Percentiles rank a stretch among this genome's conserved stretches.
These are phyloP conservation scores for Podospora pseudocomata DNA, from an alignment of 495 filamentous ascomycete genomes.

Conservation along the genomic window DNA sequence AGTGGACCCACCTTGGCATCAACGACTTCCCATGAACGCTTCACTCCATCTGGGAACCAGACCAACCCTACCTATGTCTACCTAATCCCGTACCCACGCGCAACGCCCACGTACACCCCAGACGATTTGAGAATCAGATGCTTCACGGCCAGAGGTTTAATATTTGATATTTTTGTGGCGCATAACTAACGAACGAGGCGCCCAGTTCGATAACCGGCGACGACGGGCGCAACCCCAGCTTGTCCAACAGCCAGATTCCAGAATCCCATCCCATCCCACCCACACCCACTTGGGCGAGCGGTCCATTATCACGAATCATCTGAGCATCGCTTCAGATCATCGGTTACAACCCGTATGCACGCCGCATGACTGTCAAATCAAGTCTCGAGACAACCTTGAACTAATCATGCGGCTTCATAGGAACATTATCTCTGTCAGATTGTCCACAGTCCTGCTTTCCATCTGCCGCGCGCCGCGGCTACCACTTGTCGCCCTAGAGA, in stretches of 20 bases:
- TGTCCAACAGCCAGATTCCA: background rate
- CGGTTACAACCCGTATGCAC: constrained; percentile 7
- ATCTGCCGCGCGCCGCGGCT: constrained; percentile 3
- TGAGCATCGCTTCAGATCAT: constrained; percentile 12
- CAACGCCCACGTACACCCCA: background rate
- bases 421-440: background rate
- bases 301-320: constrained; percentile 15
- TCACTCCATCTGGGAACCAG: background rate
- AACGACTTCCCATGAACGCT: background rate
- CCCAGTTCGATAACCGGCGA: background rate
- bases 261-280: background rate
- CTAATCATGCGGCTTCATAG: constrained; percentile 5
- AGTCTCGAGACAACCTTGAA: background rate
- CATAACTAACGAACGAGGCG: background rate
- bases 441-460: background rate
- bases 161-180: background rate
- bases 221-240: background rate
- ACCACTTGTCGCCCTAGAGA: constrained; percentile 2
- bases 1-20: background rate
- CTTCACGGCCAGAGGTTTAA: background rate
- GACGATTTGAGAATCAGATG: background rate
- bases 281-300: background rate
- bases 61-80: background rate
- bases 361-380: constrained; percentile 13
- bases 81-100: too few relatives aligned